phyloP scores from a whole-genome alignment of 306 rosid genomes.

The Mimosa pudica region DNA sequence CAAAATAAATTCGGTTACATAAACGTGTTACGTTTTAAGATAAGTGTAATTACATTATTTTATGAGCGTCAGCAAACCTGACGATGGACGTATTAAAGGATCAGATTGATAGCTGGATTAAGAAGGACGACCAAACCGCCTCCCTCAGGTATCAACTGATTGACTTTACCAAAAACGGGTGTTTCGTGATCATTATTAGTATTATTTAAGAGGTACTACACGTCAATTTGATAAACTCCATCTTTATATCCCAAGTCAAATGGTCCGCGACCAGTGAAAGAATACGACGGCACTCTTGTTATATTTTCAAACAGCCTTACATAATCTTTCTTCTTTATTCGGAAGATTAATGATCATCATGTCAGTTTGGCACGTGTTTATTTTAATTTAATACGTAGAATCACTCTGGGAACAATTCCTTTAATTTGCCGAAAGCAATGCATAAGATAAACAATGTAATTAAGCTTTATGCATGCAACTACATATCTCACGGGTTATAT shows the following conservation, averaged over 20 bases:
- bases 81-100: not conserved
- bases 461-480: not conserved
- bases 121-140: slow-evolving; percentile 18
- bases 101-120: not conserved
- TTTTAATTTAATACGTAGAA: not conserved
- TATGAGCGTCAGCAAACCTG: slow-evolving; percentile 5
- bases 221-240: not conserved
- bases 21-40: not conserved
- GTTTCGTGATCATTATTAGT: not conserved
- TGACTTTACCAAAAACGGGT: slow-evolving; percentile 6
- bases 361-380: not conserved
- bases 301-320: not conserved
- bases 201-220: not conserved
- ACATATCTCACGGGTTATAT: not conserved
- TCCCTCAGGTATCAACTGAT: slow-evolving; percentile 20
- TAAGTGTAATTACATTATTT: not conserved
- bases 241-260: not conserved
- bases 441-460: not conserved
- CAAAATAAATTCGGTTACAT: not conserved
- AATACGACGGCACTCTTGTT: not conserved
- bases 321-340: not conserved
- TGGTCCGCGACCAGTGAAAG: not conserved
- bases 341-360: not conserved
- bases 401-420: not conserved
- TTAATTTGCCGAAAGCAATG: not conserved